Evolutionary conservation across 345 rosid species (phyloP).

Genomic region (Rhodamnia rubescens): DNA sequence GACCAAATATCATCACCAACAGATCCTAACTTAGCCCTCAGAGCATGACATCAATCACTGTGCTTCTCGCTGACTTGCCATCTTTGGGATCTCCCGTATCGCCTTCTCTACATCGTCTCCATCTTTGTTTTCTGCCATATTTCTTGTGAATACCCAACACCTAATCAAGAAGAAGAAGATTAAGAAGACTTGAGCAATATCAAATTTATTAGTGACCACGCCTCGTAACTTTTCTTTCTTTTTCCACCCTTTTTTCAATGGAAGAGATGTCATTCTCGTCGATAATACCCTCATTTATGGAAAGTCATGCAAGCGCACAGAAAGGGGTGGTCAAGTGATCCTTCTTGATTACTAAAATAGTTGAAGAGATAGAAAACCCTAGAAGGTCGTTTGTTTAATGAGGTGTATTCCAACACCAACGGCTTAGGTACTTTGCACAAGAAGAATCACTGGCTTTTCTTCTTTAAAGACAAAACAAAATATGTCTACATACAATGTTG

Average conservation of each 20-base stretch:
- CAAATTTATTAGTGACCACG: neutral
- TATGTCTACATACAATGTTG: neutral
- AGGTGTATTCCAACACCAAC: neutral
- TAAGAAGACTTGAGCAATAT: neutral
- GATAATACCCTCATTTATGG: constrained; percentile 16
- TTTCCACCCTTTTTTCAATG: neutral
- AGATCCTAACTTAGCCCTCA: neutral
- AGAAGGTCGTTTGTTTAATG: neutral
- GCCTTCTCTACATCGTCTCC: neutral
- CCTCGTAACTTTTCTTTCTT: neutral
- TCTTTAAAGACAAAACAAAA: neutral
- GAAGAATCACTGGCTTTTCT: neutral
- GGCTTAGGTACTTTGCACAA: neutral
- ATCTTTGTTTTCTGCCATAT: neutral
- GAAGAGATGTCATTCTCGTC: constrained; percentile 15
- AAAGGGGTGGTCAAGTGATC: neutral
- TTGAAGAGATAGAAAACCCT: neutral
- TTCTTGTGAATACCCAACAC: neutral
- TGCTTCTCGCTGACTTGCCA: neutral
- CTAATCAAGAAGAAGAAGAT: neutral
- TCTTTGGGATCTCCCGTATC: neutral
- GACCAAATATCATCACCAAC: neutral
- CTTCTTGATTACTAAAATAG: neutral
- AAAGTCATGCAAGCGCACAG: neutral
- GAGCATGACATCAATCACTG: neutral